Evolutionary conservation across 2,329 filamentous ascomycete genomes (phyloP).

Genomic region (Mycogone perniciosa): DNA sequence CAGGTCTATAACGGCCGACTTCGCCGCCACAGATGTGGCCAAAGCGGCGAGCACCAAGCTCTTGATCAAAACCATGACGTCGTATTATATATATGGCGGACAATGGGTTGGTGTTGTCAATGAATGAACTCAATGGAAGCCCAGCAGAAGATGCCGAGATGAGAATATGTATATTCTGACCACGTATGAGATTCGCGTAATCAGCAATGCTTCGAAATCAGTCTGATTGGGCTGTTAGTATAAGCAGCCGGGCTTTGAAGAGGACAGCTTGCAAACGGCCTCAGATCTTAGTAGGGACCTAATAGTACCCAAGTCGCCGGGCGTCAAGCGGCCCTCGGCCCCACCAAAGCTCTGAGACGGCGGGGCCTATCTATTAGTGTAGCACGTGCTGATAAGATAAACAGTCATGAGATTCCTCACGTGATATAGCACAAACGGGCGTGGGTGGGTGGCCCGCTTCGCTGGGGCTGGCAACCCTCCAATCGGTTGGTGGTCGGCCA

Average conservation of each 20-base stretch:
- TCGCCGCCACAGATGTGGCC: slow-evolving; percentile 53
- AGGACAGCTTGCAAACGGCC: slow-evolving; percentile 11
- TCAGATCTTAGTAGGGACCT: neutral
- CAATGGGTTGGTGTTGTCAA: neutral
- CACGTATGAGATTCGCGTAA: neutral
- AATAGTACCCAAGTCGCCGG: neutral
- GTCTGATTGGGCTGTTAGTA: neutral
- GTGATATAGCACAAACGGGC: slow-evolving; percentile 15
- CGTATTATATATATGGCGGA: slow-evolving; percentile 8
- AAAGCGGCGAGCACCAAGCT: slow-evolving; percentile 53
- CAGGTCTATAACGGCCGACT: slow-evolving; percentile 84
- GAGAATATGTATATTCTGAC: neutral
- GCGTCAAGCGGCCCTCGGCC: neutral
- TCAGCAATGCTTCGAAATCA: slow-evolving; percentile 12
- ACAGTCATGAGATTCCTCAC: slow-evolving; percentile 6
- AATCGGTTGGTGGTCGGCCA: slow-evolving; percentile 26
- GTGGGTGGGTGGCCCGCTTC: slow-evolving; percentile 9
- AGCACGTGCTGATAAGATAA: slow-evolving; percentile 9
- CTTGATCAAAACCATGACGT: slow-evolving; percentile 52
- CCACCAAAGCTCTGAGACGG: neutral
- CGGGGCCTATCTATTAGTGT: neutral
- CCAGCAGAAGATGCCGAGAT: neutral
- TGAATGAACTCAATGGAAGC: neutral
- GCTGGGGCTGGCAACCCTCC: slow-evolving; percentile 35
- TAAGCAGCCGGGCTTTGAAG: neutral